Base-by-base conservation (phyloP, 108 stramenopile genomes). In the Cyclostephanos tholiformis region DNA sequence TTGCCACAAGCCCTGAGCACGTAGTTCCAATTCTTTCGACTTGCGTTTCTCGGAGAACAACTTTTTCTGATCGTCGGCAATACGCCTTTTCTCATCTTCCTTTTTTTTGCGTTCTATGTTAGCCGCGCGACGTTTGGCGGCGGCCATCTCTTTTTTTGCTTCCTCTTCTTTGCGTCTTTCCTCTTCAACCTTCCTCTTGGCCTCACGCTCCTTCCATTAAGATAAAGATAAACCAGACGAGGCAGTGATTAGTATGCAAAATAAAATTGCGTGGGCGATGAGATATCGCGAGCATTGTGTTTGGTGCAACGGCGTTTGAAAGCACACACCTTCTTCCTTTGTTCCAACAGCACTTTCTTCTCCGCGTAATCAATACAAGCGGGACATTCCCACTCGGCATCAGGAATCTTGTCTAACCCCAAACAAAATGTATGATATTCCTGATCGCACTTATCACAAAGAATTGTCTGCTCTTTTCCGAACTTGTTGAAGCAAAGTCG, bases 401-500 rank as follows among this genome's bases (percentile, higher is more conserved):
- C 76, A 0, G 82, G 82, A 25, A 82, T 58, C 53, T 69, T 68
- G 26, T 57, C 49, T 44, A 82, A 46, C 7, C 41, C 65, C 46
- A 82, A 62, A 30, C 82, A 82, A 60, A 76, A 82, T 36, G 77
- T 82, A 26, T 82, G 82, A 60, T 82, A 82, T 60, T 82, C 77
- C 13, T 72, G 66, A 38, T 79, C 82, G 35, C 82, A 82, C 43
- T 76, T 76, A 32, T 82, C 82, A 35, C 82, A 82, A 25, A 84
- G 53, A 51, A 81, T 71, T 16, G 74, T 78, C 35, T 66, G 69
- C 50, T 82, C 77, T 23, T 89, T 87, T 22, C 86, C 84, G 41
- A 89, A 88, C 55, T 95, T 95, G n/a, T 86, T 85, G 79, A 91
- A 91, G 67, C 95, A 95, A 41, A 85, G 56, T 6, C 91, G 86